Percentiles rank a stretch among this genome's conserved stretches.
Evolutionary conservation across 1,284 basidiomycete species (phyloP).

Genomic region (Macrocybe sp.): DNA sequence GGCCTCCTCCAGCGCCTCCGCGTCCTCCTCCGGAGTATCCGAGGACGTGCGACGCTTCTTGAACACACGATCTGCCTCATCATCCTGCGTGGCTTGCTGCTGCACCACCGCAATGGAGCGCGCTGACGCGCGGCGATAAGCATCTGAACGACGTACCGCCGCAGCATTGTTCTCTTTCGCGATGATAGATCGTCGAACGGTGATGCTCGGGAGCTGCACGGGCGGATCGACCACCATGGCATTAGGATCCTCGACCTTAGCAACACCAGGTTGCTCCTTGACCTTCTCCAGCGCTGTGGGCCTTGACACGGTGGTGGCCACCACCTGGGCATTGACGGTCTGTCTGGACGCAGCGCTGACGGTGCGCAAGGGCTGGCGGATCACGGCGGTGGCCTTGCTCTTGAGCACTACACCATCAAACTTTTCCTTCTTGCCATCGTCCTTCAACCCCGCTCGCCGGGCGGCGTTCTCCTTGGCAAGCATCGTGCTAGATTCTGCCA

Average conservation of each 20-base stretch:
- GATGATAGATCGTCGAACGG: slow-evolving; percentile 36
- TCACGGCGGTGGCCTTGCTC: slow-evolving; percentile 31
- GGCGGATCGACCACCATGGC: slow-evolving; percentile 58
- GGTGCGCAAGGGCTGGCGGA: slow-evolving; percentile 34
- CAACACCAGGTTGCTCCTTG: slow-evolving; percentile 30
- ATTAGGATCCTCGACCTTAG: slow-evolving; percentile 35
- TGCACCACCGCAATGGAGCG: slow-evolving; percentile 17
- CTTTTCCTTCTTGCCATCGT: slow-evolving; percentile 33
- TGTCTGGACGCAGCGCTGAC: slow-evolving; percentile 25
- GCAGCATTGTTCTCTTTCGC: slow-evolving; percentile 26
- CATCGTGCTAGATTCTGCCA: slow-evolving; percentile 59
- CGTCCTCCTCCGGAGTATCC: slow-evolving; percentile 53
- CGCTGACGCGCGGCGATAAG: slow-evolving; percentile 24
- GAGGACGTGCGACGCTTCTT: slow-evolving; percentile 76
- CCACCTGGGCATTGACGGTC: slow-evolving; percentile 19
- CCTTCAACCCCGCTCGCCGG: slow-evolving; percentile 36
- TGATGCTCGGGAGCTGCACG: slow-evolving; percentile 35
- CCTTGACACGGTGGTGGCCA: slow-evolving; percentile 3
- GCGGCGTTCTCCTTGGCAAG: slow-evolving; percentile 41
- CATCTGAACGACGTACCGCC: slow-evolving; percentile 25
- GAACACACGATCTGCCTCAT: slow-evolving; percentile 46
- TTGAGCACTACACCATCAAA: slow-evolving; percentile 53
- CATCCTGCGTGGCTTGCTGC: slow-evolving; percentile 32
- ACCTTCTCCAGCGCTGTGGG: slow-evolving; percentile 22
- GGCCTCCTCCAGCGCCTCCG: slow-evolving; percentile 29